Evolutionary conservation across 805 yeast species (phyloP).

Genomic region (Teunomyces kruisii): DNA sequence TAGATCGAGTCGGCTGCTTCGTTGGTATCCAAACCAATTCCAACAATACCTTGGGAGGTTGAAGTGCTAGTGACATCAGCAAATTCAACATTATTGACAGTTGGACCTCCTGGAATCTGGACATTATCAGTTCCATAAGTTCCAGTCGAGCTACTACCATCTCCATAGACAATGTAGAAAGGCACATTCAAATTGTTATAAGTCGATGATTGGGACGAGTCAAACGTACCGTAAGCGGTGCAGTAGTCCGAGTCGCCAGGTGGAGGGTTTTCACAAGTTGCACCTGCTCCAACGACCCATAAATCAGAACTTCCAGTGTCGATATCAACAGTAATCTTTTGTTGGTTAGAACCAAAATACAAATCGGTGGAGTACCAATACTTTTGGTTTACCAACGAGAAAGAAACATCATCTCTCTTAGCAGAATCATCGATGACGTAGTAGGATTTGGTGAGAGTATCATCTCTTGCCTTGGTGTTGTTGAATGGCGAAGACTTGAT

Average conservation of each 20-base stretch:
- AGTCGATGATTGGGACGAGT: slow-evolving; percentile 10
- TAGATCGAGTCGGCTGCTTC: slow-evolving; percentile 6
- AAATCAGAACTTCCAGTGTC: slow-evolving; percentile 14
- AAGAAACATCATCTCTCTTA: slow-evolving; percentile 1
- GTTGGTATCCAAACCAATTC: slow-evolving; percentile 5
- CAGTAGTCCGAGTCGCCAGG: neutral
- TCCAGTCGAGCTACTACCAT: slow-evolving; percentile 7
- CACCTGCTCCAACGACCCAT: slow-evolving; percentile 6
- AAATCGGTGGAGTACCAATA: slow-evolving; percentile 8
- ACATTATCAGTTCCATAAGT: slow-evolving; percentile 7
- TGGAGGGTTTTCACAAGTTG: neutral
- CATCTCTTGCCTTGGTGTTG: neutral
- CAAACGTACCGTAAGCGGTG: slow-evolving; percentile 7
- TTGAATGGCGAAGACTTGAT: neutral
- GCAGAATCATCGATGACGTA: neutral
- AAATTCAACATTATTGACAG: slow-evolving; percentile 6
- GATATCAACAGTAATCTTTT: slow-evolving; percentile 10
- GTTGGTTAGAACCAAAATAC: slow-evolving; percentile 11
- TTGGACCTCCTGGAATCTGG: slow-evolving; percentile 4
- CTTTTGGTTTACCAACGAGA: slow-evolving; percentile 5
- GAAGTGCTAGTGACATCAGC: slow-evolving; percentile 7
- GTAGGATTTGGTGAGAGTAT: neutral
- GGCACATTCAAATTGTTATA: slow-evolving; percentile 2
- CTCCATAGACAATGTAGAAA: slow-evolving; percentile 8
- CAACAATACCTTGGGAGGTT: slow-evolving; percentile 6